Conservation (phyloP, 257 asterid species). For the Primulina huaijiensis region DNA sequence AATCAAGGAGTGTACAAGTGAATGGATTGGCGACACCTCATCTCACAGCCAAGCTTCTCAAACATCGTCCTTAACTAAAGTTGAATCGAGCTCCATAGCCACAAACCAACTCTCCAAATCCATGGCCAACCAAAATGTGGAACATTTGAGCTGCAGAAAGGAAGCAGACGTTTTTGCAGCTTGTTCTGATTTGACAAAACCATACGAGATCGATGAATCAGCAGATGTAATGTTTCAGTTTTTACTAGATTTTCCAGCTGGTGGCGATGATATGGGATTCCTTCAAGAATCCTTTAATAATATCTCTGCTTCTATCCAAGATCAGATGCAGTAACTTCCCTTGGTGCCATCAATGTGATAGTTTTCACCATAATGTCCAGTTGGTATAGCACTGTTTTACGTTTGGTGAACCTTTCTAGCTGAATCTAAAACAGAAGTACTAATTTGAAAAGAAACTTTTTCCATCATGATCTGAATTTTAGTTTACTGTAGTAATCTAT, state of each 20-base stretch:
- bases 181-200: conserved; percentile 33
- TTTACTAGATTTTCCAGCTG: conserved; percentile 41
- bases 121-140: conserved; percentile 23
- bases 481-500: neutral
- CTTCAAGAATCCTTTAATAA: conserved; percentile 31
- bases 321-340: conserved; percentile 17
- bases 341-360: neutral
- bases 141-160: conserved; percentile 21
- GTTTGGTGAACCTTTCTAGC: neutral
- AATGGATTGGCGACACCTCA: conserved; percentile 19
- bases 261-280: conserved; percentile 40
- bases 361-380: neutral
- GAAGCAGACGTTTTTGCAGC: conserved; percentile 27
- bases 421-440: neutral
- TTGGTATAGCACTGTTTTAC: neutral
- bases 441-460: neutral
- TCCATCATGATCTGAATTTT: conserved; percentile 8
- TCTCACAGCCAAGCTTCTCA: conserved; percentile 46
- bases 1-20: conserved; percentile 23
- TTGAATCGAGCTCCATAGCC: conserved; percentile 36
- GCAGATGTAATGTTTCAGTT: conserved; percentile 36
- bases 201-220: conserved; percentile 40
- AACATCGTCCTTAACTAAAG: conserved; percentile 44
- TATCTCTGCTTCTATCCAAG: conserved; percentile 34
- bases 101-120: conserved; percentile 22